A percentile compares a stretch with the other conserved stretches of the same genome.
Evolutionary conservation across 2,329 filamentous ascomycete genomes (phyloP).

Genomic region (Capronia epimyces): DNA sequence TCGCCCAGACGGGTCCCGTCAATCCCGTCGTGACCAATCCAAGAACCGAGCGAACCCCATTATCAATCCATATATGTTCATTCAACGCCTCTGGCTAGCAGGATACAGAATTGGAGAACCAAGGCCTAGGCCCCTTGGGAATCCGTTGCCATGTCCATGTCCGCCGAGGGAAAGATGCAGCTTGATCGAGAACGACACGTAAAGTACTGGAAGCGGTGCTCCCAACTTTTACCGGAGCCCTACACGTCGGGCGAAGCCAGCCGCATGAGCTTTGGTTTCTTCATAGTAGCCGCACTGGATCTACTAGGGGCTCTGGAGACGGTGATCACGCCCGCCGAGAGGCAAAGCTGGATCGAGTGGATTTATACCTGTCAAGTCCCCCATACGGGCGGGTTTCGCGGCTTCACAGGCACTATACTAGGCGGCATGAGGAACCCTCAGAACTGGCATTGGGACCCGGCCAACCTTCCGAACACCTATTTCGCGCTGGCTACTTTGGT

Average conservation of each 20-base stretch:
- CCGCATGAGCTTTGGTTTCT: constrained; percentile 83
- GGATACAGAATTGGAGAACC: not conserved
- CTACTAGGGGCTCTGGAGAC: constrained; percentile 60
- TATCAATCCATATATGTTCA: no score
- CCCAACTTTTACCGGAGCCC: constrained; percentile 68
- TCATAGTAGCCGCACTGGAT: constrained; percentile 80
- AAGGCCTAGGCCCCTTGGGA: constrained; percentile 1
- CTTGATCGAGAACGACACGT: constrained; percentile 65
- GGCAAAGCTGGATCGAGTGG: constrained; percentile 58
- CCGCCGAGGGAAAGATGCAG: not conserved
- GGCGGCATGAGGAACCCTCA: constrained; percentile 44
- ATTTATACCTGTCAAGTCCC: constrained; percentile 82
- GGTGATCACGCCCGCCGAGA: constrained; percentile 43
- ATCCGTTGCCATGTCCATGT: not conserved
- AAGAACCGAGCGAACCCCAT: no score
- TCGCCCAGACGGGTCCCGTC: no score
- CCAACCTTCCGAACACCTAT: constrained; percentile 81
- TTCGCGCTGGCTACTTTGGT: constrained; percentile 76
- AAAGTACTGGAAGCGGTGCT: constrained; percentile 88
- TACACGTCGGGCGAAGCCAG: constrained; percentile 89
- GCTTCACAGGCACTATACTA: constrained; percentile 65
- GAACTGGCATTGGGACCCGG: constrained; percentile 61
- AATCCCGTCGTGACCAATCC: no score
- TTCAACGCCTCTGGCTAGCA: not conserved
- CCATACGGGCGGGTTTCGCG: constrained; percentile 73